A percentile compares a stretch with the other conserved stretches of the same genome.
Evolutionary conservation across 495 filamentous ascomycete species (phyloP).

Genomic region (Xylaria curta): DNA sequence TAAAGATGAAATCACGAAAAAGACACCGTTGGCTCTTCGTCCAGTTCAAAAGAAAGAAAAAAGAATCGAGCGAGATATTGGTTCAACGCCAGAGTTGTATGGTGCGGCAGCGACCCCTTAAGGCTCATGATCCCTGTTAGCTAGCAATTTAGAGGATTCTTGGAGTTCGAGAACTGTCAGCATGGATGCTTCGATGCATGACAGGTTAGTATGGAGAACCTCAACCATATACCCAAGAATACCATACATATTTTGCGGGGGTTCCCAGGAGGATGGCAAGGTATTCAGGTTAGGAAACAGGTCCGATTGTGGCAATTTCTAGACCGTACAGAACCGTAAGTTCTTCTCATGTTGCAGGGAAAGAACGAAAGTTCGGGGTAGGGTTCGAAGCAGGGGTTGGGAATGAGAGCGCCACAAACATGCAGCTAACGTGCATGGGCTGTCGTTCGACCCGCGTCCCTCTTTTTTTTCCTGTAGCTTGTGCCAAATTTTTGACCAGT

Average conservation of each 20-base stretch:
- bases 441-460: background rate
- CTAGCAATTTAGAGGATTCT: background rate
- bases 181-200: slow-evolving; percentile 9
- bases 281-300: slow-evolving; percentile 5
- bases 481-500: background rate
- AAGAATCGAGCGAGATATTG: background rate
- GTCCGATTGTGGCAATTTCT: slow-evolving; percentile 6
- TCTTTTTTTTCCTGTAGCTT: background rate
- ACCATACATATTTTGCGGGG: background rate
- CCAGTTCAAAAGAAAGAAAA: background rate
- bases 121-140: background rate
- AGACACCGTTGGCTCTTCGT: background rate
- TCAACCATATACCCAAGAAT: background rate
- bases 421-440: slow-evolving; percentile 8
- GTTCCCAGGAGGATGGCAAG: slow-evolving; percentile 9
- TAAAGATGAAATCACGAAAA: background rate
- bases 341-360: slow-evolving; percentile 7
- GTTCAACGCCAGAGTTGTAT: background rate
- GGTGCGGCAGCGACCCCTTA: background rate
- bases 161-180: slow-evolving; percentile 8
- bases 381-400: background rate
- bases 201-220: background rate
- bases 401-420: slow-evolving; percentile 1
- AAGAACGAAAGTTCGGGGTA: background rate
- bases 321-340: background rate